Conservation (phyloP, 139 green algal genomes). For the Trebouxia sp. region DNA sequence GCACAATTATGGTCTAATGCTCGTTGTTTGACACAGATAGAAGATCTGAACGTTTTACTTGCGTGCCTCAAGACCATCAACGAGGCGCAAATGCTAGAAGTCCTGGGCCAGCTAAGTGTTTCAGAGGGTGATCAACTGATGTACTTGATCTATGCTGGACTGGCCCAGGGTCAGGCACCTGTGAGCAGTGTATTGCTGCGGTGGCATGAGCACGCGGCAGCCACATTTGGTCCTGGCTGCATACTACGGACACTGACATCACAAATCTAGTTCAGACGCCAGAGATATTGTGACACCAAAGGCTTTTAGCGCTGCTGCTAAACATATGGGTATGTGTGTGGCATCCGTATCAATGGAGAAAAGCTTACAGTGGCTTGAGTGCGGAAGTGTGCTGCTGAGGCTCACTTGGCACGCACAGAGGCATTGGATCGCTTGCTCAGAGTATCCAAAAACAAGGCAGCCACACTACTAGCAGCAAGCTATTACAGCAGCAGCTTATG, state of each 20-base stretch:
- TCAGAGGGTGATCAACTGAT: conserved; percentile 1
- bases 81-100: not conserved
- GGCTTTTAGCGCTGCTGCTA: no score
- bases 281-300: not conserved
- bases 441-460: no score
- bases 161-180: not conserved
- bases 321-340: no score
- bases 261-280: not conserved
- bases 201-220: not conserved
- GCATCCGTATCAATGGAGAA: no score
- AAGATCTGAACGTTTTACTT: not conserved
- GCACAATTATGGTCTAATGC: no score
- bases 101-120: not conserved
- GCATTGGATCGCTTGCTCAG: no score
- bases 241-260: not conserved
- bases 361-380: no score
- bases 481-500: no score
- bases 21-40: not conserved
- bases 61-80: not conserved
- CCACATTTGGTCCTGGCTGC: not conserved
- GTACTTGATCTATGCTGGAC: not conserved
- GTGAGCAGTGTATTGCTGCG: not conserved
- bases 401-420: no score
- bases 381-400: no score
- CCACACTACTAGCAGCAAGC: no score